Base-by-base conservation (phyloP, 345 rosid genomes). In the Carallia pectinifolia region DNA sequence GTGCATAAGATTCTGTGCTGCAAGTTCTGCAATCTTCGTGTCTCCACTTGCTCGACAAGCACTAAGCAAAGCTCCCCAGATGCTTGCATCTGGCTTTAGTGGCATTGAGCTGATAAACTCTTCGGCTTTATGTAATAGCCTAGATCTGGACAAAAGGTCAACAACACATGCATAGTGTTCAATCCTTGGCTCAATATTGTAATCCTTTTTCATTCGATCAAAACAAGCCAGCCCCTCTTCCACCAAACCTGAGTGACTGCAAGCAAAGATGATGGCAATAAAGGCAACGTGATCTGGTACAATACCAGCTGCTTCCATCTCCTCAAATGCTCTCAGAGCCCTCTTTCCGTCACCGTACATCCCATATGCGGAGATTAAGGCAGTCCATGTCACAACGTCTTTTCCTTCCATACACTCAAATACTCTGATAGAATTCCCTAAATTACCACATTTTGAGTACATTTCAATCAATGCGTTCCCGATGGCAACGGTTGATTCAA, bases 321-420 rank as follows among this genome's bases (percentile, higher is more conserved):
- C 72, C 0, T 53, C 66, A 61, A 84, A 90, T 69, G 87, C 79
- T 74, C 66, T 66, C 64, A 86, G 68, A 52, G 92, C 88, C 71
- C 83, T 83, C 76, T 70, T 74, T 38, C 90, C 96, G 58, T 81
- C 78, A 3, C 96, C 90, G 65, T 79, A 77, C 90, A 88, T 87
- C 39, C 90, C 92, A 67, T 86, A 82, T 2, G 92, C 90, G 62
- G 84, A 83, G 30, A 89, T 82, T 72, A 87, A 47, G 29, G 84
- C 77, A 65, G 89, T 89, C 92, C 92, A 89, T 66, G 92, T 83
- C 74, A 89, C 96, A 58, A 86, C 85, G 74, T 89, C 96, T 78
- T 84, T 89, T 61, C 40, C 72, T 74, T 81, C 76, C 89, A 87
- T 82, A 58, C 3, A 55, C 56, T 78, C 77, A 68, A 89, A 89